Conservation (phyloP, 2,329 filamentous ascomycete species). For the Trichophaea hybrida region DNA sequence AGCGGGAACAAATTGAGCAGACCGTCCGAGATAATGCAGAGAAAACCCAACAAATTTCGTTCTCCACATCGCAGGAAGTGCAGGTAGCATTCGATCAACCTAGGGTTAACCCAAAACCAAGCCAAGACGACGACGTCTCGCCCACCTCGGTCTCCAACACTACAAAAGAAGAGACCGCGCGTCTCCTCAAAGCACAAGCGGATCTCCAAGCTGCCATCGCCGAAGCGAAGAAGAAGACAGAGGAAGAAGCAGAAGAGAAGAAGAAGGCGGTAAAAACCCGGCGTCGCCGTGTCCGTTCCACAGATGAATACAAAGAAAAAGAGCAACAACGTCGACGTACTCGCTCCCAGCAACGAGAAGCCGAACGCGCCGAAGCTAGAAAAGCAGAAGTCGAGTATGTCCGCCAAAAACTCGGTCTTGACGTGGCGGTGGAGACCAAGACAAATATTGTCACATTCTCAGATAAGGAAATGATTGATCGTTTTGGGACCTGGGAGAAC, state of each 20-base stretch:
- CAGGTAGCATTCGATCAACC: no score
- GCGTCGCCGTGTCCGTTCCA: background rate
- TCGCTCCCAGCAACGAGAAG: background rate
- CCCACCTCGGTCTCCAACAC: no score
- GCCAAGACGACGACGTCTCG: no score
- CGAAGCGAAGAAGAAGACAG: background rate
- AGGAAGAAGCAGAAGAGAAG: background rate
- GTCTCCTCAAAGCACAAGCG: background rate
- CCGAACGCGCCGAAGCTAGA: background rate
- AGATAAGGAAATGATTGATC: background rate
- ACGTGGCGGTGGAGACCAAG: background rate
- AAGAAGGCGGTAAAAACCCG: background rate
- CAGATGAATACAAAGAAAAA: background rate
- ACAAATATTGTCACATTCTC: background rate
- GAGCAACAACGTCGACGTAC: background rate
- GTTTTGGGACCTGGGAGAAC: background rate
- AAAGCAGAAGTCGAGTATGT: background rate
- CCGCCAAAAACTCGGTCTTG: background rate
- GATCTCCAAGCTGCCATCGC: background rate
- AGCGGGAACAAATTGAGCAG: no score
- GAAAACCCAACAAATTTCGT: no score
- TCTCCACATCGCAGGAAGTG: background rate
- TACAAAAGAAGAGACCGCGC: no score
- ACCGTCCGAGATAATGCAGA: no score
- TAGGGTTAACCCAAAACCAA: no score